These are phyloP conservation scores for Ulota crispa DNA, from an alignment of 225 moss, liverwort and hornwort species.

Conservation along the genomic window DNA sequence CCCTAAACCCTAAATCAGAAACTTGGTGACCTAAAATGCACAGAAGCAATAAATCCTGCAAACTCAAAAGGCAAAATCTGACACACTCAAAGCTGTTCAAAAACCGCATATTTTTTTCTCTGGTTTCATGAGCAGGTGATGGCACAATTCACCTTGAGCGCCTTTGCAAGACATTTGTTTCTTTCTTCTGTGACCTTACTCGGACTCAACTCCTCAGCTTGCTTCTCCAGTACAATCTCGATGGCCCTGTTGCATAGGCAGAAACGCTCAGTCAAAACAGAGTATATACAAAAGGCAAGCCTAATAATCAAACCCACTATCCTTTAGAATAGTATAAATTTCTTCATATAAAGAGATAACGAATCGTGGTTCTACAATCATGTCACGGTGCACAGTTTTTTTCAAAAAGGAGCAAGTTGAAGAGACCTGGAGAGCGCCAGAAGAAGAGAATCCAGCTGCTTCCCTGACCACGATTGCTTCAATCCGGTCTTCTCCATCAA, in stretches of 20 bases:
- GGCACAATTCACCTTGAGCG: conserved; percentile 42
- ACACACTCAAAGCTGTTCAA: not conserved
- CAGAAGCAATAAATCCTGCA: not conserved
- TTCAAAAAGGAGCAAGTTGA: not conserved
- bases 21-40: not conserved
- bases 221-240: conserved; percentile 58
- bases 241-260: conserved; percentile 43
- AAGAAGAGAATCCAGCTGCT: conserved; percentile 57
- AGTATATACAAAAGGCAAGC: not conserved
- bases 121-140: not conserved
- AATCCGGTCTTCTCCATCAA: conserved; percentile 39
- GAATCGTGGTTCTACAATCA: not conserved
- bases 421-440: conserved; percentile 44
- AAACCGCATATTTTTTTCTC: not conserved
- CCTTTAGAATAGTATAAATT: not conserved
- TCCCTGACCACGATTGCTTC: conserved; percentile 56
- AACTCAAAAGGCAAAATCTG: not conserved
- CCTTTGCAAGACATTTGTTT: conserved; percentile 32
- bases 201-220: conserved; percentile 21
- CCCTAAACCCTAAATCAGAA: conserved; percentile 4
- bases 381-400: not conserved
- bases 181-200: conserved; percentile 10
- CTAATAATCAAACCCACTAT: not conserved
- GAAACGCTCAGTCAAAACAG: not conserved
- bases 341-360: not conserved